Conservation (phyloP, 75 land plant genomes). For the Sequoiadendron giganteum region DNA sequence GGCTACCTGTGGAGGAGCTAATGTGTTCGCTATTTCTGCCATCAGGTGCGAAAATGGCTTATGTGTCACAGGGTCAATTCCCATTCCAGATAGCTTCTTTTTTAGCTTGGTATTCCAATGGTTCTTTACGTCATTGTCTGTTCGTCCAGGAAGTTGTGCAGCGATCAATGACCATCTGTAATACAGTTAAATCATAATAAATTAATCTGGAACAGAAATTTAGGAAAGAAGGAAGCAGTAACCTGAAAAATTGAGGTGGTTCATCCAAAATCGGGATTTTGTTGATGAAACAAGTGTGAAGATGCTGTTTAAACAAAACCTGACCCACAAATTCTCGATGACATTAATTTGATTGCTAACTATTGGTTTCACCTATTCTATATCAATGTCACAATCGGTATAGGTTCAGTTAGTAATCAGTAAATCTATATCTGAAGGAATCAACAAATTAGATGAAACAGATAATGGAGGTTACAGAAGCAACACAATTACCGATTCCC, state of each 20-base stretch:
- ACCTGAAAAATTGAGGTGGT: too few species aligned
- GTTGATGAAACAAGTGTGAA: too few species aligned
- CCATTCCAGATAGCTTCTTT: conserved; percentile 97
- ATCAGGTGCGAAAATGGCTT: conserved; percentile 98
- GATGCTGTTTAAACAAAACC: too few species aligned
- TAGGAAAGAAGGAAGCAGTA: background rate
- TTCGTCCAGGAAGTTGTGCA: conserved; percentile 87
- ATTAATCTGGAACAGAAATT: background rate
- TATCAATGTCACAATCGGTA: background rate
- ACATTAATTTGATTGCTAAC: too few species aligned
- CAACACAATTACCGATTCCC: conserved; percentile 49
- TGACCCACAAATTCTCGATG: too few species aligned
- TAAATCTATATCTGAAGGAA: too few species aligned
- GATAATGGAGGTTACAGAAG: background rate
- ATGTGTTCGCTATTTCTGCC: conserved; percentile 85
- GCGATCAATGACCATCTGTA: conserved; percentile 95
- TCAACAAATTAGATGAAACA: background rate
- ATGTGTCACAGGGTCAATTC: conserved; percentile 96
- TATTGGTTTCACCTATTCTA: too few species aligned
- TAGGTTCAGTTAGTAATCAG: background rate
- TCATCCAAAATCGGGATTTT: too few species aligned
- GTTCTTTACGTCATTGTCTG: conserved; percentile 97
- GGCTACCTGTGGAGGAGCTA: conserved; percentile 73
- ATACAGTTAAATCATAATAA: background rate
- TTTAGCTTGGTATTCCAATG: conserved; percentile 99